Evolutionary conservation across 2,329 filamentous ascomycete genomes (phyloP), one percentile per base, ranked within the genome.

Genomic region (Pseudocercospora fuligena): DNA sequence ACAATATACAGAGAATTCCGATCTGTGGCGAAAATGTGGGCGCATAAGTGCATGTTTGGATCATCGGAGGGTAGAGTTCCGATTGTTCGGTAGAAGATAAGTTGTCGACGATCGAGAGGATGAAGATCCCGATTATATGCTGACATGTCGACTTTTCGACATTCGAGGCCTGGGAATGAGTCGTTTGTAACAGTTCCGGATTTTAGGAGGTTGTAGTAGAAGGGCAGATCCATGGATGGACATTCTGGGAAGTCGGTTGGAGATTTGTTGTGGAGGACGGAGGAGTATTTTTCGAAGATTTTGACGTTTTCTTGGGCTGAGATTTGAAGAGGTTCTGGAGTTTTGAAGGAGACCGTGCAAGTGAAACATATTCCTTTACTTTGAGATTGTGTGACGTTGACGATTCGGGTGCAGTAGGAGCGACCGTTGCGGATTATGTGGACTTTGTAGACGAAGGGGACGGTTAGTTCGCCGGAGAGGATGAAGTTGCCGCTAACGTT

Each of bases 21-120:
- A 70, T 88, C 86, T 36, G 83, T 85, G 0, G 85, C 83, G 71
- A 87, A 88, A 51, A 87, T 77, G 73, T 88, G 86, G 2, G 85
- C 85, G 69, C 84, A 86, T 0, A 85, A 82, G 69, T 88, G 86
- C 19, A 88, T 74, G 69, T 88, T 88, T 33, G 84, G 77, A 66
- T 80, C 74, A 66, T 72, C 31, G 11, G 4, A 1, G 4, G 77
- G 73, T 43, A 79, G 12, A 3, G 12, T 1, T 2, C 33, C 33
- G 33, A 36, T 14, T 16, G 33, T 14, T 14, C 33, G 33, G 33
- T 36, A 36, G 33, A 36, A 36, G 5, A 80, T 78, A 54, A 86
- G 70, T 70, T 85, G 77, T 27, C 77, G 69, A 25, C 76, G 72
- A 21, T 82, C 79, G 8, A 81, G 72, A 0, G 80, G 74, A 61